phyloP scores from a whole-genome alignment of 1,139 yeast species.

The Yamadazyma kanchanaburiensis region DNA sequence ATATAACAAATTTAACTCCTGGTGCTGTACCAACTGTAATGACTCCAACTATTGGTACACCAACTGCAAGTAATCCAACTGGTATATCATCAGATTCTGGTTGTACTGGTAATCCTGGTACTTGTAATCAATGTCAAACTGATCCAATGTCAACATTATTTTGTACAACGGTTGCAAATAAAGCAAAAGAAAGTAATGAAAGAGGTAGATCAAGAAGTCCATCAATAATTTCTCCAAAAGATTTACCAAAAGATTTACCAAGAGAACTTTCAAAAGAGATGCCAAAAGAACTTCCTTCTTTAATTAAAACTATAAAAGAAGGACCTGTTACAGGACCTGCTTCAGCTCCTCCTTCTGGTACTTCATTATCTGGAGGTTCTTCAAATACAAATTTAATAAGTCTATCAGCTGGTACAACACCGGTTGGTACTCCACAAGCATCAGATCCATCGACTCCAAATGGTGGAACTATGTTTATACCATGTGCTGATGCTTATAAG shows the following conservation, averaged over 20 bases:
- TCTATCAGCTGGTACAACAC: constrained; percentile 9
- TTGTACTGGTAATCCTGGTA: constrained; percentile 89
- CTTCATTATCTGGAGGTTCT: neutral
- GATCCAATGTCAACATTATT: constrained; percentile 89
- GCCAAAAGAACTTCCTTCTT: constrained; percentile 2
- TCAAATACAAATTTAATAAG: neutral
- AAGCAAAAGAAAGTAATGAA: constrained; percentile 24
- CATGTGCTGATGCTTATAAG: constrained; percentile 85
- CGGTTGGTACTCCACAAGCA: constrained; percentile 8
- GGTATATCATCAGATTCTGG: constrained; percentile 28
- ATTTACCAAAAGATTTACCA: constrained; percentile 1
- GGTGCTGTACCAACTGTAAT: constrained; percentile 40
- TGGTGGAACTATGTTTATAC: constrained; percentile 63
- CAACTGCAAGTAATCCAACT: constrained; percentile 14
- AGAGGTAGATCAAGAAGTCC: constrained; percentile 10
- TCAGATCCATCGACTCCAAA: constrained; percentile 9
- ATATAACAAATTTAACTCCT: constrained; percentile 41
- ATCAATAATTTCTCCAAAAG: constrained; percentile 16
- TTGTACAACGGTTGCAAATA: constrained; percentile 79
- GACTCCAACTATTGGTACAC: constrained; percentile 14
- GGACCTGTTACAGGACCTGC: neutral
- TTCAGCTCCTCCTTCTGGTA: too few relatives aligned
- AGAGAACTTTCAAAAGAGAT: constrained; percentile 1
- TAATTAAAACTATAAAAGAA: constrained; percentile 9
- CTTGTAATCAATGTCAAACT: constrained; percentile 76